Evolutionary conservation across 768 basidiomycete genomes (phyloP).

Genomic region (Suillus variegatus): DNA sequence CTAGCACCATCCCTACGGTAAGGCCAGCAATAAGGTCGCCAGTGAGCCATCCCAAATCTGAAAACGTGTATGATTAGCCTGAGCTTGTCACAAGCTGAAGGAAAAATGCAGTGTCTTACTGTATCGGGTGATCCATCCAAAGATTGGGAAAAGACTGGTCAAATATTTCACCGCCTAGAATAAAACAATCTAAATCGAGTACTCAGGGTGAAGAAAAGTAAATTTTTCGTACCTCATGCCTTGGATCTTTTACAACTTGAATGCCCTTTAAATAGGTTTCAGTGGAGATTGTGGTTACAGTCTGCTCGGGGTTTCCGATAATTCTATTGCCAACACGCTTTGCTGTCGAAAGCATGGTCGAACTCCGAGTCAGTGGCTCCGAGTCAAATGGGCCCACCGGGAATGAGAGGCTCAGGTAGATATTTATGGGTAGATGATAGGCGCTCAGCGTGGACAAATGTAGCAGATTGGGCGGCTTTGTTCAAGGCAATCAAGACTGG

Average conservation of each 20-base stretch:
- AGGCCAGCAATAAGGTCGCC: slow-evolving; percentile 90
- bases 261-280: slow-evolving; percentile 48
- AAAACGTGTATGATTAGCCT: neutral
- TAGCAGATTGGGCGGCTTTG: neutral
- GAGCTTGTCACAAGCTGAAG: neutral
- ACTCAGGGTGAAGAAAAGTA: neutral
- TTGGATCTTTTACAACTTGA: slow-evolving; percentile 44
- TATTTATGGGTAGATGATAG: neutral
- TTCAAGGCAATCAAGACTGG: no score
- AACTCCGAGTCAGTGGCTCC: neutral
- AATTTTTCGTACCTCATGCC: slow-evolving; percentile 40
- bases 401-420: neutral
- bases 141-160: slow-evolving; percentile 76
- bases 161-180: slow-evolving; percentile 63
- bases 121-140: slow-evolving; percentile 85
- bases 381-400: neutral
- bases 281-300: slow-evolving; percentile 59
- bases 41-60: slow-evolving; percentile 77
- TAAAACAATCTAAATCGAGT: neutral
- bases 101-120: slow-evolving; percentile 47
- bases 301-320: slow-evolving; percentile 61
- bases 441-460: neutral
- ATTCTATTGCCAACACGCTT: slow-evolving; percentile 57
- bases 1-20: slow-evolving; percentile 93
- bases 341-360: slow-evolving; percentile 38